Percentiles rank a stretch among this genome's conserved stretches.
These are phyloP conservation scores for Fusarium tricinctum DNA, from an alignment of 2,329 filamentous ascomycete species.

Conservation along the genomic window DNA sequence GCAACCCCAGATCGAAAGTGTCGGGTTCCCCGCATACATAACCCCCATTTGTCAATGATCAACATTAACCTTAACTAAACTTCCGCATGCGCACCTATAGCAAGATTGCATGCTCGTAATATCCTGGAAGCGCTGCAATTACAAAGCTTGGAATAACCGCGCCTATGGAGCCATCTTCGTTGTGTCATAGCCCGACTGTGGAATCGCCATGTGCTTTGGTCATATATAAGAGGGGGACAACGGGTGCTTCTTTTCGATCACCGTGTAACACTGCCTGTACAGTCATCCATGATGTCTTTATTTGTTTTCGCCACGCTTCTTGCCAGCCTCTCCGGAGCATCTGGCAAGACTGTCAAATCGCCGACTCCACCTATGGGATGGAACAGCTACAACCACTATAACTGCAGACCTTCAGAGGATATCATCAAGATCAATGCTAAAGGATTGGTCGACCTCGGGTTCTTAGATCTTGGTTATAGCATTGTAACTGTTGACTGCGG, in stretches of 20 bases:
- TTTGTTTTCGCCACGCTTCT: slow-evolving; percentile 20
- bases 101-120: neutral
- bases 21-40: slow-evolving; percentile 12
- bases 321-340: slow-evolving; percentile 1
- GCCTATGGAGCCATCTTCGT: neutral
- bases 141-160: neutral
- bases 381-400: slow-evolving; percentile 70
- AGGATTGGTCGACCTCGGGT: slow-evolving; percentile 65
- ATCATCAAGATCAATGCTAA: slow-evolving; percentile 61
- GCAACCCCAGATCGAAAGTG: neutral
- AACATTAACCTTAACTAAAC: neutral
- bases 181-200: neutral
- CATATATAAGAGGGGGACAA: neutral
- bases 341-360: slow-evolving; percentile 40
- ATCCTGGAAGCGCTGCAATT: neutral
- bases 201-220: neutral
- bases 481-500: slow-evolving; percentile 72
- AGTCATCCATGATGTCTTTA: slow-evolving; percentile 9
- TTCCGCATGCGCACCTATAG: slow-evolving; percentile 11
- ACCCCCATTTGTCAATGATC: slow-evolving; percentile 1
- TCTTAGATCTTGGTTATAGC: slow-evolving; percentile 67
- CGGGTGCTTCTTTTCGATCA: fast-evolving
- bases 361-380: slow-evolving; percentile 64
- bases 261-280: neutral
- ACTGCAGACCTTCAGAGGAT: slow-evolving; percentile 34